These are phyloP conservation scores for Mucor plumbeus DNA, from an alignment of 371 early-diverging fungal species.

Conservation along the genomic window DNA sequence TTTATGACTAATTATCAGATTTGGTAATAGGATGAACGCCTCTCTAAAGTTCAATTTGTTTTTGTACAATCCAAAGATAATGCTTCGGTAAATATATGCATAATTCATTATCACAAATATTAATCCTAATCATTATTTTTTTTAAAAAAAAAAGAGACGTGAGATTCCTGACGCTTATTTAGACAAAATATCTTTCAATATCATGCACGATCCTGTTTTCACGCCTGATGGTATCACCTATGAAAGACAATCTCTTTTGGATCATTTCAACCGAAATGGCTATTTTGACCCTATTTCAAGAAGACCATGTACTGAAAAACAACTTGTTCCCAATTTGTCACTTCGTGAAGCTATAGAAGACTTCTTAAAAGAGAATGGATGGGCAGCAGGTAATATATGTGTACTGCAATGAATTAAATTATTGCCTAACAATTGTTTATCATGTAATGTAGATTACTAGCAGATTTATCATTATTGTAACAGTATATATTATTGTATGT, in stretches of 20 bases:
- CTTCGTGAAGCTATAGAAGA: constrained; percentile 73
- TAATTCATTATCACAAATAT: too few species aligned
- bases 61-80: constrained; percentile 60
- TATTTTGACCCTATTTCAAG: constrained; percentile 79
- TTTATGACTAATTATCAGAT: background rate
- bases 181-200: constrained; percentile 56
- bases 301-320: constrained; percentile 64
- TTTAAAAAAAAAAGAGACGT: constrained; percentile 36
- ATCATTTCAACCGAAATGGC: constrained; percentile 75
- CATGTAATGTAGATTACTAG: too few species aligned
- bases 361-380: constrained; percentile 64
- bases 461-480: too few species aligned
- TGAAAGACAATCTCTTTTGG: constrained; percentile 72
- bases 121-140: too few species aligned
- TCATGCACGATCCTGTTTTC: constrained; percentile 58
- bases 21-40: constrained; percentile 42
- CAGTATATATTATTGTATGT: too few species aligned
- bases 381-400: constrained; percentile 55
- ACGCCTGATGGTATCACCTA: constrained; percentile 69
- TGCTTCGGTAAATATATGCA: constrained; percentile 31
- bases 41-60: constrained; percentile 39
- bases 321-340: constrained; percentile 74
- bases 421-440: too few species aligned
- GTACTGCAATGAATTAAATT: too few species aligned
- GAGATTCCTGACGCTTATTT: constrained; percentile 57